A percentile compares a stretch with the other conserved stretches of the same genome.
These are phyloP conservation scores for Dictyostelium capitatum DNA, from an alignment of 78 protist species.

Conservation along the genomic window DNA sequence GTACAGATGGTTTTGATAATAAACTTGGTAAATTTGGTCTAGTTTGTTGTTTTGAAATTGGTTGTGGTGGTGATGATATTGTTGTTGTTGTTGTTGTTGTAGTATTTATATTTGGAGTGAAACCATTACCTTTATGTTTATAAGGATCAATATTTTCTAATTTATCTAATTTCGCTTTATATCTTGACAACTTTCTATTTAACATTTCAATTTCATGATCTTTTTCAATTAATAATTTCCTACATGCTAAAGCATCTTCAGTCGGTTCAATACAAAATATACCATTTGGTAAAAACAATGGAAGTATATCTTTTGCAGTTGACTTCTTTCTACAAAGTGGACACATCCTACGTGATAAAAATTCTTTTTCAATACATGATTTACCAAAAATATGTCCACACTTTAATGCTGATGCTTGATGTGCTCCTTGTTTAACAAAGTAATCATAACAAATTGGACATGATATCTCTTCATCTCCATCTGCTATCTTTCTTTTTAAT, in stretches of 20 bases:
- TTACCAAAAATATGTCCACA: constrained; percentile 68
- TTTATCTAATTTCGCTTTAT: constrained; percentile 5
- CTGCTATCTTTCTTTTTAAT: not conserved
- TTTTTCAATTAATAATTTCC: not conserved
- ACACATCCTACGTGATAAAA: constrained; percentile 3
- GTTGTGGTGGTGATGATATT: too few species aligned
- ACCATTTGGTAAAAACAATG: constrained; percentile 39
- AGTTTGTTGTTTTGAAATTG: not conserved
- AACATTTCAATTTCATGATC: constrained; percentile 17
- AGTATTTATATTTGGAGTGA: not conserved
- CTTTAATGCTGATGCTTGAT: constrained; percentile 11
- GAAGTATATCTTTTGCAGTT: not conserved
- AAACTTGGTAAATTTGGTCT: not conserved
- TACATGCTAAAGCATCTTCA: constrained; percentile 13
- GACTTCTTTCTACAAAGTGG: constrained; percentile 28
- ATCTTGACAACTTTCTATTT: not conserved
- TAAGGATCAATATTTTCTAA: not conserved
- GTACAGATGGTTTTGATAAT: not conserved
- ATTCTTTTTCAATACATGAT: not conserved
- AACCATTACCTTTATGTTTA: too few species aligned
- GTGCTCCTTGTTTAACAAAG: constrained; percentile 10
- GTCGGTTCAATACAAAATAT: not conserved
- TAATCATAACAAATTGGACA: constrained; percentile 41
- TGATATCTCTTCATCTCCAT: not conserved
- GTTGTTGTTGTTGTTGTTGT: not conserved